These are phyloP conservation scores for Talaromyces sp. DNA, from an alignment of 2,329 filamentous ascomycete species.

Conservation along the genomic window DNA sequence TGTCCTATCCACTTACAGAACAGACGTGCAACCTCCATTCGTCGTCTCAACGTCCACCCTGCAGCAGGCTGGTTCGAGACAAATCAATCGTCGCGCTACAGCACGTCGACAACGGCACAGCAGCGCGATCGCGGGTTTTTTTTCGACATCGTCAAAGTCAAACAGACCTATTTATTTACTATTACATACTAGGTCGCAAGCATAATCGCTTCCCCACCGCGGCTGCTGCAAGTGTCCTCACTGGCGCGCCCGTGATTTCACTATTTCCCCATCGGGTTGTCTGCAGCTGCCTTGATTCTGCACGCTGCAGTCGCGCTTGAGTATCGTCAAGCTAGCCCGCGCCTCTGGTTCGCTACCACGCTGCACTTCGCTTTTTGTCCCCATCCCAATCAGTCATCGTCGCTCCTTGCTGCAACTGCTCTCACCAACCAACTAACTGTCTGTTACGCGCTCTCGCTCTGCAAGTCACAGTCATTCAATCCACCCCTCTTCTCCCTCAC, in stretches of 20 bases:
- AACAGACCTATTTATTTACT: background rate
- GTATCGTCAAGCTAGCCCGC: background rate
- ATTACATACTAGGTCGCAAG: no score
- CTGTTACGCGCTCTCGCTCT: background rate
- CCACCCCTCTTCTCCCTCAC: background rate
- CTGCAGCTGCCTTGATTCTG: background rate
- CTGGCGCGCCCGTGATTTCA: background rate
- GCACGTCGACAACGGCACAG: background rate
- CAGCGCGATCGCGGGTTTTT: background rate
- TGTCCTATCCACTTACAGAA: background rate
- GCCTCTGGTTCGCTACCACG: background rate
- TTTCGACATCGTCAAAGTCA: background rate
- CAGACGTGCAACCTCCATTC: background rate
- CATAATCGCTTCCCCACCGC: background rate
- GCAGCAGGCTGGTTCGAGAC: conserved; percentile 10
- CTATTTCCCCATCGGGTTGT: background rate
- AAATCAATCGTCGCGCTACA: background rate
- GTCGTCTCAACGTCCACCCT: background rate
- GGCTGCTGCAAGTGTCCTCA: background rate
- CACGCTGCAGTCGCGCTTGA: background rate
- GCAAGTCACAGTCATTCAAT: conserved; percentile 3
- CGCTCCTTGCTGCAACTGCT: background rate
- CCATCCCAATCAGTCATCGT: background rate
- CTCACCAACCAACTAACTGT: background rate
- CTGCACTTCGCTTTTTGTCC: background rate